Evolutionary conservation across 2,329 filamentous ascomycete genomes (phyloP).

Genomic region (Colletotrichum spaethianum): DNA sequence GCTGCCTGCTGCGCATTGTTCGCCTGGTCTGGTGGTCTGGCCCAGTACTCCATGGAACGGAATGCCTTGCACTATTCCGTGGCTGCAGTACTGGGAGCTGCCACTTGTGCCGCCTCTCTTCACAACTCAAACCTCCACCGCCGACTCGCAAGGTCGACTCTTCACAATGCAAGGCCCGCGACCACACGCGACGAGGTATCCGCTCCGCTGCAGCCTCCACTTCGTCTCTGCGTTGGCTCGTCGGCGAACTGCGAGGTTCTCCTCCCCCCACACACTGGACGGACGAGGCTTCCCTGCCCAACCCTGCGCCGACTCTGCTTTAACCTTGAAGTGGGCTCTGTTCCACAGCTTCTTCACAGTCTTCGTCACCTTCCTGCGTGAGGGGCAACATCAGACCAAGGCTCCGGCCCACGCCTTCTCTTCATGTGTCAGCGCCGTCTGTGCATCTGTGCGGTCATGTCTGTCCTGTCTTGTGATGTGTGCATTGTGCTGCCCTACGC

Average conservation of each 20-base stretch:
- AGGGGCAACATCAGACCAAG: conserved; percentile 9
- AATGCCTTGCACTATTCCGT: background rate
- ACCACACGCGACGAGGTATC: conserved; percentile 1
- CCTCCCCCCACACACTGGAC: conserved; percentile 30
- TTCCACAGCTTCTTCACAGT: conserved; percentile 4
- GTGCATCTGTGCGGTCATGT: conserved; percentile 4
- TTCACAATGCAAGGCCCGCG: background rate
- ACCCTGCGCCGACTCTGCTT: background rate
- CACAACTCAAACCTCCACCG: background rate
- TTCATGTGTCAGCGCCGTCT: conserved; percentile 3
- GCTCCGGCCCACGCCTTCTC: background rate
- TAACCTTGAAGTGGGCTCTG: background rate
- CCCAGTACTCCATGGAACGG: background rate
- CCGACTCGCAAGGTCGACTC: background rate
- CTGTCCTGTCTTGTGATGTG: background rate
- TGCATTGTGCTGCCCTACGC: conserved; percentile 2
- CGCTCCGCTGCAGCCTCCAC: conserved; percentile 28
- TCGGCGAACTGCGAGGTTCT: conserved; percentile 40
- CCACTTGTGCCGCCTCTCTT: background rate
- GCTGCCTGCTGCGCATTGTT: background rate
- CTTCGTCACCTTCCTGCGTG: background rate
- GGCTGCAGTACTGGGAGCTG: too few species aligned
- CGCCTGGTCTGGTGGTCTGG: background rate
- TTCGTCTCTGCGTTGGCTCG: conserved; percentile 32
- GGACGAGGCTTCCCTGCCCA: conserved; percentile 15